These are phyloP conservation scores for Lachancea kluyveri DNA, from an alignment of 805 yeast species.

Conservation along the genomic window DNA sequence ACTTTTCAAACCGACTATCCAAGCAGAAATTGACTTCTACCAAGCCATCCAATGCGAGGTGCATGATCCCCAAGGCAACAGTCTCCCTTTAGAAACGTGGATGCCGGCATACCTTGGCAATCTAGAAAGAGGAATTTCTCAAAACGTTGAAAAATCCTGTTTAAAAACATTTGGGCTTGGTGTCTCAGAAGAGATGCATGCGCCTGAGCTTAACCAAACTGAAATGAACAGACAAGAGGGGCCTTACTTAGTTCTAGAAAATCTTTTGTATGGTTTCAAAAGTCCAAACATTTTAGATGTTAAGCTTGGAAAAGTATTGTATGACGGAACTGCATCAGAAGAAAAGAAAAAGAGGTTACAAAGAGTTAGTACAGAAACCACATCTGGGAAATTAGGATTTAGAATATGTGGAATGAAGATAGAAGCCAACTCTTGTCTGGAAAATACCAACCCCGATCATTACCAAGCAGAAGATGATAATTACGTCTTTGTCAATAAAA, in stretches of 20 bases:
- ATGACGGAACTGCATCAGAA: constrained; percentile 51
- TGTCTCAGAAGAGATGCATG: too few relatives aligned
- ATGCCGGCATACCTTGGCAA: constrained; percentile 27
- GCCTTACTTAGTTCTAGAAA: constrained; percentile 59
- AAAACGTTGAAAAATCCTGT: constrained; percentile 4
- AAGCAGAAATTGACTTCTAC: constrained; percentile 75
- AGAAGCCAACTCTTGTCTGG: constrained; percentile 25
- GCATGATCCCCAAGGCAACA: constrained; percentile 17
- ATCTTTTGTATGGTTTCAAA: constrained; percentile 52
- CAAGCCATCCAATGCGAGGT: constrained; percentile 15
- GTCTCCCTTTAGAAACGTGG: constrained; percentile 24
- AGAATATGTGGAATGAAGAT: constrained; percentile 88
- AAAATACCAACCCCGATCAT: constrained; percentile 8
- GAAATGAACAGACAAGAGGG: neutral
- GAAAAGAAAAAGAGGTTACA: constrained; percentile 60
- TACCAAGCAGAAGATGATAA: constrained; percentile 28
- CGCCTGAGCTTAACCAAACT: too few relatives aligned
- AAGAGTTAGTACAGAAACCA: constrained; percentile 62
- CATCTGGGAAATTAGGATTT: constrained; percentile 70
- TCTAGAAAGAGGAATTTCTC: constrained; percentile 19
- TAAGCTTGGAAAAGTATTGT: constrained; percentile 67
- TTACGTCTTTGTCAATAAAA: constrained; percentile 54
- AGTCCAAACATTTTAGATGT: constrained; percentile 76
- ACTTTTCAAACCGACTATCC: constrained; percentile 62
- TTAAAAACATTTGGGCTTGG: constrained; percentile 18